Conservation (phyloP, 805 yeast genomes). For the Candida coquimbonensis region DNA sequence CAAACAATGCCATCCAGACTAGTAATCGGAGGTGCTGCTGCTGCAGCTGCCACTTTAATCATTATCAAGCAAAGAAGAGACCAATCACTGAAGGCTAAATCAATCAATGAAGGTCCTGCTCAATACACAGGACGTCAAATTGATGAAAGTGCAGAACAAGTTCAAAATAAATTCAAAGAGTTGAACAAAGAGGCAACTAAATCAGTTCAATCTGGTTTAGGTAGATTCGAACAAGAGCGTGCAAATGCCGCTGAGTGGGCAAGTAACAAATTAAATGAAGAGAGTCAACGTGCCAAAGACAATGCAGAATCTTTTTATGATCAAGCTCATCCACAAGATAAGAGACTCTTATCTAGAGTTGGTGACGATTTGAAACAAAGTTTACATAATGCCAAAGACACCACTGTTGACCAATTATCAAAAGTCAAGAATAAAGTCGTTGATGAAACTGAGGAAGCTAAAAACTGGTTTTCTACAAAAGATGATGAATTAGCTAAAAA, state of each 20-base stretch:
- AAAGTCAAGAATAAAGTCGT: slow-evolving; percentile 10
- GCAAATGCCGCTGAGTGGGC: slow-evolving; percentile 17
- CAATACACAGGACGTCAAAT: slow-evolving; percentile 20
- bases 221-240: slow-evolving; percentile 11
- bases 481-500: slow-evolving; percentile 25
- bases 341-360: no score
- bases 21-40: slow-evolving; percentile 19
- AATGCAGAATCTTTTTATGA: slow-evolving; percentile 10
- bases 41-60: slow-evolving; percentile 22
- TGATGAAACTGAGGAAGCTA: slow-evolving; percentile 5
- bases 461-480: slow-evolving; percentile 15
- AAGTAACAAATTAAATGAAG: slow-evolving; percentile 12
- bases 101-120: slow-evolving; percentile 13
- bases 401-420: slow-evolving; percentile 10
- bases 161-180: slow-evolving; percentile 12
- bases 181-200: slow-evolving; percentile 16
- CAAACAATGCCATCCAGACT: slow-evolving; percentile 6
- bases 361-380: slow-evolving; percentile 5
- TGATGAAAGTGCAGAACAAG: slow-evolving; percentile 17
- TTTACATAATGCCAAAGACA: slow-evolving; percentile 17
- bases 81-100: no score
- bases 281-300: slow-evolving; percentile 12
- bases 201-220: slow-evolving; percentile 12
- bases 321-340: no score
- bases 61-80: slow-evolving; percentile 3